Percentiles rank a stretch among this genome's conserved stretches.
Conservation (phyloP, 2,329 filamentous ascomycete species). For the Raffaelea arxii region DNA sequence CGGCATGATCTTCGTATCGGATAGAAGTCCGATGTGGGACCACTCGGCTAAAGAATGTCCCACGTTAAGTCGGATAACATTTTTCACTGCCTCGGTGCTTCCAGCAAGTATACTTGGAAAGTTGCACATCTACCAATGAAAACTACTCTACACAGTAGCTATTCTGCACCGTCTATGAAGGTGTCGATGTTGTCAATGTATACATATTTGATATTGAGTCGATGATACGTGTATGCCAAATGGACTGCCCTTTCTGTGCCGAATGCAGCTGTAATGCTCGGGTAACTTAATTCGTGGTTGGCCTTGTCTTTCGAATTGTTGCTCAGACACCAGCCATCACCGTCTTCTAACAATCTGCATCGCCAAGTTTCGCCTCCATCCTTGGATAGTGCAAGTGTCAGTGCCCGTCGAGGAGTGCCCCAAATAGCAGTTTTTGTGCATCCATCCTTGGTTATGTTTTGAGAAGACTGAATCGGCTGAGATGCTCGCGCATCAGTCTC, state of each 20-base stretch:
- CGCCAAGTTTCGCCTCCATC: conserved; percentile 28
- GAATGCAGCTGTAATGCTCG: conserved; percentile 24
- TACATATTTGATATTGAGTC: conserved; percentile 31
- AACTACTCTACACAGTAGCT: too few relatives aligned
- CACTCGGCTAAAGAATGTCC: too few relatives aligned
- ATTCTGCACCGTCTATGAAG: too few relatives aligned
- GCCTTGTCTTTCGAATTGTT: conserved; percentile 30
- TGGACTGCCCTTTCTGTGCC: conserved; percentile 17
- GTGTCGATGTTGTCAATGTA: background rate
- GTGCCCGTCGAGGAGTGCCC: conserved; percentile 27
- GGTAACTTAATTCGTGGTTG: conserved; percentile 34
- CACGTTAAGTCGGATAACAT: too few relatives aligned
- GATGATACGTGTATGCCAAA: conserved; percentile 31
- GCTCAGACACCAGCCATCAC: conserved; percentile 34
- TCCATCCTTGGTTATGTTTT: too few relatives aligned
- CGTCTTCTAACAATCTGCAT: conserved; percentile 29
- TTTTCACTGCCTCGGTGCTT: conserved; percentile 33
- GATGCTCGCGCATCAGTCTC: conserved; percentile 26
- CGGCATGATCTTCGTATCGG: too few relatives aligned
- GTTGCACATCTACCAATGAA: conserved; percentile 16
- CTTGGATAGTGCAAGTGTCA: conserved; percentile 24
- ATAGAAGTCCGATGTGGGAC: too few relatives aligned
- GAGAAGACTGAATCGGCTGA: conserved; percentile 19
- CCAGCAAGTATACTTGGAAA: conserved; percentile 19
- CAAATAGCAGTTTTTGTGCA: conserved; percentile 29